Conservation (phyloP, 2,329 filamentous ascomycete species). For the Clarireedia hainanense region DNA sequence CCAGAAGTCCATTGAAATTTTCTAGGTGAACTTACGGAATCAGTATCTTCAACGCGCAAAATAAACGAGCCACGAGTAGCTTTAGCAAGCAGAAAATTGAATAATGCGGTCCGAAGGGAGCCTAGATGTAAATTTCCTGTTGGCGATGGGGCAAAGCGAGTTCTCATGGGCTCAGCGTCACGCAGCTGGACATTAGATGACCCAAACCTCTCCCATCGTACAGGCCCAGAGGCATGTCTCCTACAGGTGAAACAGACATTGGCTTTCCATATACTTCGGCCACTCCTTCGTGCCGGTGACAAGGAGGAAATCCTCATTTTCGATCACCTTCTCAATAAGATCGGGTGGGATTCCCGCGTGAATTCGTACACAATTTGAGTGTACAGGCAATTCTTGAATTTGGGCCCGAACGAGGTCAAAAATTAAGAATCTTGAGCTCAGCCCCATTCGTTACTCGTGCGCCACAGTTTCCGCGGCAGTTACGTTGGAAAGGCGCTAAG, state of each 20-base stretch:
- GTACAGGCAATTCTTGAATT: too few species aligned
- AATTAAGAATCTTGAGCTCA: not conserved
- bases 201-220: not conserved
- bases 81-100: slow-evolving; percentile 86
- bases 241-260: slow-evolving; percentile 1
- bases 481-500: not conserved
- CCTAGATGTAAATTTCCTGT: slow-evolving; percentile 92
- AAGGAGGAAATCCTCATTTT: slow-evolving; percentile 1
- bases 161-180: slow-evolving; percentile 53
- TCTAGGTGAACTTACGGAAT: slow-evolving; percentile 52
- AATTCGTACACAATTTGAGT: too few species aligned
- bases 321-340: not conserved
- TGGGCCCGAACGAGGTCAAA: not conserved
- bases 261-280: slow-evolving; percentile 3
- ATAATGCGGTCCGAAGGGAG: slow-evolving; percentile 86
- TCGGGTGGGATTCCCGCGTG: not conserved
- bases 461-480: too few species aligned
- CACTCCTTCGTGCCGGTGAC: not conserved
- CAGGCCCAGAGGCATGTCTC: slow-evolving; percentile 2
- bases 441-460: not conserved
- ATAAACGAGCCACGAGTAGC: slow-evolving; percentile 86
- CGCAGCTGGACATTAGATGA: slow-evolving; percentile 28
- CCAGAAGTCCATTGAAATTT: slow-evolving; percentile 1
- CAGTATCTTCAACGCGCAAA: slow-evolving; percentile 88
- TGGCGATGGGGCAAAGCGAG: slow-evolving; percentile 90